These are phyloP conservation scores for Beta vulgaris DNA, from an alignment of 148 eudicot species.

Conservation along the genomic window DNA sequence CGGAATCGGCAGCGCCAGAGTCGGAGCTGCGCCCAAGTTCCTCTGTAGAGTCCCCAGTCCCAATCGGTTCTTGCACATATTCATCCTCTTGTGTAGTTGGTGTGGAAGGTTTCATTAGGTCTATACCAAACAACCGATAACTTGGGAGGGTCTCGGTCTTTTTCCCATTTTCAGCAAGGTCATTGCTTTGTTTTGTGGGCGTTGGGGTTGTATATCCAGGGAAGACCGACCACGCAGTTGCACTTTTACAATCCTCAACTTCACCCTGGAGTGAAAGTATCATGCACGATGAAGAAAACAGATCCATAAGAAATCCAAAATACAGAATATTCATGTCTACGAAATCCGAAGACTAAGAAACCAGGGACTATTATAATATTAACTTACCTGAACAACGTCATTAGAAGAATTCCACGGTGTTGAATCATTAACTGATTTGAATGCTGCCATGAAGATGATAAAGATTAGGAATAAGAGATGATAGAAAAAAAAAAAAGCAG, in stretches of 20 bases:
- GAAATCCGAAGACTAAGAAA: neutral
- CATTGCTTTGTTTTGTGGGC: constrained; percentile 28
- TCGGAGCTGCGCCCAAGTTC: constrained; percentile 37
- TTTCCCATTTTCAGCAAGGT: constrained; percentile 31
- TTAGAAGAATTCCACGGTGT: constrained; percentile 51
- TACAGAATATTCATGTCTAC: neutral
- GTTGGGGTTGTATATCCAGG: constrained; percentile 38
- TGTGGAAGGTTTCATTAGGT: constrained; percentile 49
- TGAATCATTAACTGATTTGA: constrained; percentile 42
- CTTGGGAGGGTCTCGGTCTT: constrained; percentile 37
- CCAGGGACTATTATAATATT: no score
- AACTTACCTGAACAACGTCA: constrained; percentile 35
- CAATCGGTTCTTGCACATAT: constrained; percentile 24
- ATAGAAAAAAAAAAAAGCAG: neutral
- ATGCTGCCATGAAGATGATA: constrained; percentile 36
- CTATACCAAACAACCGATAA: constrained; percentile 79
- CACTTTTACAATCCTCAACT: constrained; percentile 52
- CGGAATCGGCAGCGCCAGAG: constrained; percentile 51
- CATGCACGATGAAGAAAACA: constrained; percentile 18
- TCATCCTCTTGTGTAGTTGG: constrained; percentile 32
- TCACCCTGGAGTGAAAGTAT: constrained; percentile 43
- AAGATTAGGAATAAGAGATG: neutral
- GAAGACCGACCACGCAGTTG: constrained; percentile 51
- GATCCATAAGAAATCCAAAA: neutral
- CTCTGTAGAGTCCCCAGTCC: constrained; percentile 25